Conservation (phyloP, 306 rosid genomes). For the Arachis stenosperma region DNA sequence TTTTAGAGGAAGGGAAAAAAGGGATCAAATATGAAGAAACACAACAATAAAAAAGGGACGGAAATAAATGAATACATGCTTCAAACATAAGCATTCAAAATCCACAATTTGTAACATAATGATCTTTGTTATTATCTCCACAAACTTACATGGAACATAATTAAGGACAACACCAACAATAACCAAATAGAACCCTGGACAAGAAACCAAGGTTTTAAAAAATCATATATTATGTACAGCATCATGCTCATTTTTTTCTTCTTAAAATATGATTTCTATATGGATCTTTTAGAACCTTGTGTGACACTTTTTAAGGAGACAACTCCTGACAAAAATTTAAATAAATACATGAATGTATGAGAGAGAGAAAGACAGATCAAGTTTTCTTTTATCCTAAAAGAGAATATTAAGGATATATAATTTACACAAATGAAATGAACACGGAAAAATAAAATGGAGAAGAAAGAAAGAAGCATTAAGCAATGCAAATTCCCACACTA, state of each 20-base stretch:
- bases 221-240: background rate
- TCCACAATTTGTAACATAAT: conserved; percentile 16
- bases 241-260: background rate
- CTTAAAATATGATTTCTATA: background rate
- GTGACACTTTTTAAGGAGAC: conserved; percentile 44
- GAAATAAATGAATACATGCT: background rate
- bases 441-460: conserved; percentile 33
- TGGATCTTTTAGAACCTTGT: conserved; percentile 44
- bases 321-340: conserved; percentile 29
- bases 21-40: conserved; percentile 11
- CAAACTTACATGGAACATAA: background rate
- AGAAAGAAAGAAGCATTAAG: background rate
- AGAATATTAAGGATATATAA: background rate
- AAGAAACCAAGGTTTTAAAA: conserved; percentile 6
- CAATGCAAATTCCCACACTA: conserved; percentile 37
- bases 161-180: conserved; percentile 7
- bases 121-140: background rate
- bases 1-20: conserved; percentile 23
- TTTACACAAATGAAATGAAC: conserved; percentile 27
- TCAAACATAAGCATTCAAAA: conserved; percentile 19
- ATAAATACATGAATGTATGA: conserved; percentile 4
- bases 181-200: conserved; percentile 21
- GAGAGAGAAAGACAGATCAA: conserved; percentile 7
- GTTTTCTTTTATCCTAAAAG: background rate
- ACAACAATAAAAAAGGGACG: background rate